Base-by-base conservation (phyloP, 108 stramenopile genomes). In the Stephanodiscus triporus region DNA sequence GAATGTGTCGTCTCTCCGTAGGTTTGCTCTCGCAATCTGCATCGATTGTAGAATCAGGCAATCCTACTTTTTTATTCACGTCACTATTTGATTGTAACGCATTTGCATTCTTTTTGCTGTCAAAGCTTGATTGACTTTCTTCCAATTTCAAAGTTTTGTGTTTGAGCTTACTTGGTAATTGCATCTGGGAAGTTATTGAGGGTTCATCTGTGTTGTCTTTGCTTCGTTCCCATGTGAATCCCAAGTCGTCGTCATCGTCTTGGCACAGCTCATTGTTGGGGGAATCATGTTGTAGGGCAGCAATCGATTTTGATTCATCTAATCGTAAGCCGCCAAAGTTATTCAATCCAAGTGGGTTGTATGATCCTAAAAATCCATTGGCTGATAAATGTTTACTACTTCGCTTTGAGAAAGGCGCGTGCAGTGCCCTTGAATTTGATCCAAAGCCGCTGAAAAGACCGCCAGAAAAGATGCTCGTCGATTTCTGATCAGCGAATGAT, bases 281-380 rank as follows among this genome's bases (percentile, higher is more conserved):
- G 9, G 34, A 22, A 27, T 40, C 50, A 51, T 49, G 42, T 38
- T 42, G 20, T 36, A 17, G 24, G 29, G 66, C 20, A 36, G 26
- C 53, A 51, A 67, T 38, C 30, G 67, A 78, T 65, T 56, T 80
- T 53, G 81, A 78, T 51, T 68, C 70, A 34, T 73, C 75, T 5
- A 72, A 36, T 36, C 66, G 48, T 40, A 77, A 73, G 70, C 76
- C 77, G 48, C 62, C 71, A 51, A 85, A 80, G 53, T 67, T 83
- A 48, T 85, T 83, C 85, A 81, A 85, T 0, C 82, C 82, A 22
- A 83, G 69, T 55, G 82, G 81, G 55, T 85, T 85, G 36, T 72
- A 79, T 37, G 70, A 51, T 40, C 56, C 68, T 58, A 65, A 40
- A 6, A 63, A 27, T 16, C 63, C 64, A 59, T 63, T 60, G 11